Base-by-base conservation (phyloP, 208 protist genomes). In the Leishmania gerbilli region DNA sequence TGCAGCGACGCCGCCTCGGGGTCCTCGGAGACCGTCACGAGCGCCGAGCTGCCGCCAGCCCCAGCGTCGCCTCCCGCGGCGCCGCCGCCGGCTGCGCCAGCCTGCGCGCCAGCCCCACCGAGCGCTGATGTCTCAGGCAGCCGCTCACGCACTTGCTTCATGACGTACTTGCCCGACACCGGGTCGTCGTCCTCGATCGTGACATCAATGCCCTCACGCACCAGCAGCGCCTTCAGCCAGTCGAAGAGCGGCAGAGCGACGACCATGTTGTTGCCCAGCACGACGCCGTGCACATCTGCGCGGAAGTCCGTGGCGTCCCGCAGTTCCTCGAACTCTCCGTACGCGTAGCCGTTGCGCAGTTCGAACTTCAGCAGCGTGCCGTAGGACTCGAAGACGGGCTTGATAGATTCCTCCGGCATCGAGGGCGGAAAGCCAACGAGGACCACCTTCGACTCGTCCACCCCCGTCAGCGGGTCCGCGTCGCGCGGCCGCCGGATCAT, bases 401-500 rank as follows among this genome's bases (percentile, higher is more conserved):
- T 86, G 24, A 97, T 77, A 45, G 87, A 87, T 19, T 89, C 90
- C 49, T 87, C 83, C 17, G 87, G 79, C 65, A 96, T 84, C 5
- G 92, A 84, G 6, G 88, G 74, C 42, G 92, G 92, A 74, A 96
- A 95, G 42, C 95, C 95, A 27, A 91, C 76, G 83, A 97, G 87
- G 7, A 96, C 95, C 2, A 97, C 89, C 77, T 92, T 92, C 3
- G 76, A 82, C 37, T 79, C 62, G 74, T 96, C 93, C 34, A 93
- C 86, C 40, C 91, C 91, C 8, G 82, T 74, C 62, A 96, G 81
- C 34, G 75, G 76, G 56, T 92, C 79, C 60, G 91, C 92, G 76
- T 97, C 95, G 8, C 89, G 87, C 42, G 95, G 95, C 17, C 95
- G 90, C 47, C 90, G 89, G 34, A 97, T 90, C 45, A 82, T 85